These are phyloP conservation scores for Fomitopsis betulina DNA, from an alignment of 1,284 basidiomycete genomes.

Conservation along the genomic window DNA sequence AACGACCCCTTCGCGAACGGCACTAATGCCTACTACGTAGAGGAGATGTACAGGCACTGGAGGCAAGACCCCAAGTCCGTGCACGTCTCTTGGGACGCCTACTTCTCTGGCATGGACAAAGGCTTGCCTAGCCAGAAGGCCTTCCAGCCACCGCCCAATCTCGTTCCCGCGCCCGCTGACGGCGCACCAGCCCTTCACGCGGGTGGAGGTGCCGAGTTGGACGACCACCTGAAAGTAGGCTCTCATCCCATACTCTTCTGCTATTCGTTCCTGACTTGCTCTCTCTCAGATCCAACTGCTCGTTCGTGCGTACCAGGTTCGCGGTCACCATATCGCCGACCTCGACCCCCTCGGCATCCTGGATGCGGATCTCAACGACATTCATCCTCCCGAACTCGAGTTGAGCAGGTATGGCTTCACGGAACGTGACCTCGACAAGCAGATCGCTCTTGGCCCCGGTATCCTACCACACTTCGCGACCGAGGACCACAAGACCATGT, in stretches of 20 bases:
- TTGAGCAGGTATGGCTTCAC: conserved; percentile 94
- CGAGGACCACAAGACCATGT: conserved; percentile 83
- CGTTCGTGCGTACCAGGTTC: conserved; percentile 97
- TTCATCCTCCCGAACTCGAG: conserved; percentile 83
- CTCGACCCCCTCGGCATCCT: conserved; percentile 94
- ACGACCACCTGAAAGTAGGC: conserved; percentile 90
- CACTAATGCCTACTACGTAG: conserved; percentile 92
- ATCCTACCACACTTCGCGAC: conserved; percentile 94
- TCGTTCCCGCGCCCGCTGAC: conserved; percentile 67
- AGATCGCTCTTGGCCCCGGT: conserved; percentile 92
- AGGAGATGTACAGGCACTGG: conserved; percentile 95
- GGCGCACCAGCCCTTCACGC: conserved; percentile 82
- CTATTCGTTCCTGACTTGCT: neutral
- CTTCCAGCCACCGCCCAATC: conserved; percentile 79
- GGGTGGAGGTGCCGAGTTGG: conserved; percentile 70
- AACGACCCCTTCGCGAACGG: conserved; percentile 86
- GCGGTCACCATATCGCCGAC: conserved; percentile 94
- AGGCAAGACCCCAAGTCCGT: conserved; percentile 89
- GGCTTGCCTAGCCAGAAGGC: conserved; percentile 82
- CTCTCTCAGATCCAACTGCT: conserved; percentile 82
- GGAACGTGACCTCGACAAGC: conserved; percentile 90
- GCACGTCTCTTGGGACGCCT: conserved; percentile 92
- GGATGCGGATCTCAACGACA: conserved; percentile 79
- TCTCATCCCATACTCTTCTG: neutral
- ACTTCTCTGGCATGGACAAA: conserved; percentile 92